These are phyloP conservation scores for Coleophoma eucalyptorum DNA, from an alignment of 2,329 filamentous ascomycete genomes.

Conservation along the genomic window DNA sequence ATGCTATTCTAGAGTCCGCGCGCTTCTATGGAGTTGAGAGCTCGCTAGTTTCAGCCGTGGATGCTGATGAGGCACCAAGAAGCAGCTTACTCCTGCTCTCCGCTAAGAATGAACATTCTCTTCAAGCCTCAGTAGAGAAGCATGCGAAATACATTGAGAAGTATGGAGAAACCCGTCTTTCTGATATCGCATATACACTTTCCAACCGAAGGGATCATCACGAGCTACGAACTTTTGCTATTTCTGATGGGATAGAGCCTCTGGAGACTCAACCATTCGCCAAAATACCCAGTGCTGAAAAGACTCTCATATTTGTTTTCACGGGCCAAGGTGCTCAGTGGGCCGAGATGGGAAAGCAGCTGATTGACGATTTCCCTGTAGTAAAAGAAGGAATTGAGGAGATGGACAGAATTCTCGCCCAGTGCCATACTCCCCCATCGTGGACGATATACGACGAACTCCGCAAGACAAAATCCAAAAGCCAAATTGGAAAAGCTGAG, in stretches of 20 bases:
- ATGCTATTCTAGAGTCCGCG: no score
- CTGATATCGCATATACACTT: not conserved
- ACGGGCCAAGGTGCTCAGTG: conserved; percentile 11
- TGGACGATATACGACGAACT: conserved; percentile 27
- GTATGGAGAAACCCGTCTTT: conserved; percentile 6
- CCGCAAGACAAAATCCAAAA: conserved; percentile 15
- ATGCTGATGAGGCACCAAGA: no score
- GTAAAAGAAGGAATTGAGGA: not conserved
- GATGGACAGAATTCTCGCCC: not conserved
- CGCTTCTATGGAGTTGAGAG: no score
- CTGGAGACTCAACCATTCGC: not conserved
- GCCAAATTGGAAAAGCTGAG: conserved; percentile 3
- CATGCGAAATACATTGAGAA: not conserved
- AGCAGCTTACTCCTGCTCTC: not conserved
- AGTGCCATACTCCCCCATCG: not conserved
- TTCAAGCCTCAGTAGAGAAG: not conserved
- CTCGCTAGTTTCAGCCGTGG: no score
- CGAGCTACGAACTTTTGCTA: not conserved
- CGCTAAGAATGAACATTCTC: not conserved
- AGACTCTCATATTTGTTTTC: conserved; percentile 5
- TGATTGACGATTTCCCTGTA: conserved; percentile 6
- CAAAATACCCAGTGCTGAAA: not conserved
- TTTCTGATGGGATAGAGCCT: not conserved
- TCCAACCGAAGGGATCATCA: not conserved
- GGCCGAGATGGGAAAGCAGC: conserved; percentile 3